Evolutionary conservation across 202 grass and related monocot genomes (phyloP), one percentile per base, ranked within the genome.

Genomic region (Bolboschoenoplectus hybrid): DNA sequence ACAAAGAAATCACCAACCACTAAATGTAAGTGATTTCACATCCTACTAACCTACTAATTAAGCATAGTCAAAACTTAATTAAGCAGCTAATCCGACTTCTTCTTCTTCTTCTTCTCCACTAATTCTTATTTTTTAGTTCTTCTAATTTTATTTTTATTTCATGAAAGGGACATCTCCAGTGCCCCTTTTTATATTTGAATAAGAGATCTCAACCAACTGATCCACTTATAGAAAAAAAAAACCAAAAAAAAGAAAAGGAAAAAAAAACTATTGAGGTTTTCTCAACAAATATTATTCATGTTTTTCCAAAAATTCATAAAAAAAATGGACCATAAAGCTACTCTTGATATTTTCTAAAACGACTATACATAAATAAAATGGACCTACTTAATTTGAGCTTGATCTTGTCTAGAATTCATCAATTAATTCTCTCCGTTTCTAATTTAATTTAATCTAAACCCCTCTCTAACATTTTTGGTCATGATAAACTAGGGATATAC

Each of bases 351-450:
- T 5, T 9, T 34, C 20, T 50, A 74, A 5, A 74, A 47, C n/a
- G 43, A 72, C 68, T 47, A 46, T 9, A 11, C 3, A 47, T 73
- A 49, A 26, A 26, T 46, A 46, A 46, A 46, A 74, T 10, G 44
- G 71, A 51, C 46, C 44, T 74, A 74, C 46, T 74, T 45, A 1
- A 70, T 26, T 26, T 46, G 44, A 62, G 7, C 8, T 46, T 51
- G 3, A 8, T 3, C 8, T 2, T 74, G 71, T 51, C 71, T 74
- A 13, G 13, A 74, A 50, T 1, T 34, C 71, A 50, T 2, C 44
- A 46, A 46, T 5, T 46, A 5, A 3, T 74, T 49, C 71, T 73
- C 69, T 74, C 71, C 71, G 35, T 74, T 74, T 51, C 19, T 74
- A 34, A 9, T 20, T 49, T 13, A 13, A 38, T 36, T 9, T 47